Base-by-base conservation (phyloP, 768 basidiomycete genomes). In the Termitomyces sp. region DNA sequence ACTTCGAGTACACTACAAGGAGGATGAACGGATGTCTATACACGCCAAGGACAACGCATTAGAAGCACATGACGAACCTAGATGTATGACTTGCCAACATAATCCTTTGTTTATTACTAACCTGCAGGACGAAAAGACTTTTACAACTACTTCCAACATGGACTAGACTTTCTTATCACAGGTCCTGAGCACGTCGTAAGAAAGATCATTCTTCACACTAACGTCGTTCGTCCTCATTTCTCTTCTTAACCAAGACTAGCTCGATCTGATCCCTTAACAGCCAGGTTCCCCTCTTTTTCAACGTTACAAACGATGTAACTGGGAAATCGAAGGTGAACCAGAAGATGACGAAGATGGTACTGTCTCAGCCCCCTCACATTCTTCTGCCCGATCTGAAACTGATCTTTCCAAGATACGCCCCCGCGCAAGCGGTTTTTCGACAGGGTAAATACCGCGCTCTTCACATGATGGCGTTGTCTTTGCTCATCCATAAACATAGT, bases 131-230 rank as follows among this genome's bases (percentile, higher is more conserved):
- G 14, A 24, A 5, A 57, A 92, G 90, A 93, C 68, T 93, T 93
- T 66, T 93, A 90, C 70, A 96, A 95, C 64, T 97, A 97, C 65
- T 93, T 95, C 61, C 88, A 93, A 61, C 84, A 93, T 63, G 93
- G 93, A 1, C 71, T 97, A 19, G 93, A 97, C 66, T 90, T 95
- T 59, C 77, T 95, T 28, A 77, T 97, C 17, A 87, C 84, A 22
- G 86, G 81, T 45, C 75, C 74, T 21, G 80, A 78, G 15, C 90
- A 94, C 62, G 62, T 80, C 5, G 88, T 95, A 19, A 81, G 78
- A 66, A 97, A 97, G 77, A 88, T 96, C 37, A 74, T 96, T 24
- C 71, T 92, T 7, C 93, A 97, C 65, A 83, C 93, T 2, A 97
- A 96, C 61, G 80, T 93, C 55, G 93, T 94, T 2, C 19, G 62